Evolutionary conservation across 2,329 filamentous ascomycete species (phyloP), one percentile per base, ranked within the genome.

Genomic region (Fusarium dlaminii): DNA sequence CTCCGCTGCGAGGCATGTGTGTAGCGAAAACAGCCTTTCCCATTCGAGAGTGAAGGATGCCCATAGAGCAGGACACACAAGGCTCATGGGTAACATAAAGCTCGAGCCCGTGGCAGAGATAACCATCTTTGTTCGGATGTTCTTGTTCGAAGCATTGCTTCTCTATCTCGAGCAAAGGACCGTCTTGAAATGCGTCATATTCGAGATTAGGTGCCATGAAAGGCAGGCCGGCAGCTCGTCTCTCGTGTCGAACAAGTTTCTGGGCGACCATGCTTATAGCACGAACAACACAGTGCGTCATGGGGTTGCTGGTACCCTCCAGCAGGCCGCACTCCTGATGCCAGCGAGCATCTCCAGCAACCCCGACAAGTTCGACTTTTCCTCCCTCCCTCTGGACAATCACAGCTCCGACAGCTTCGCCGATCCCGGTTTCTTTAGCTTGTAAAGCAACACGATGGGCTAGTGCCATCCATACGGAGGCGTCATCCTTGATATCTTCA

Each of bases 21-120:
- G 91, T 88, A 72, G 90, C 90, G 83, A 98, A 97, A 43, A 97
- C 88, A 58, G 95, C 93, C 60, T 93, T 91, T 49, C 94, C 92
- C 87, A 99, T 98, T 57, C 96, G 90, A 14, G 96, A 98, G 81
- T 98, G 95, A 29, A 98, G 87, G 76, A 98, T 93, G 3, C 94
- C 96, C 96, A 98, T 98, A 40, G 93, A 94, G 83, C 96, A 99
- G 90, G 97, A 97, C 68, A 97, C 90, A 81, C 96, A 99, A 10
- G 96, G 96, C 83, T 99, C 96, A 80, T 98, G 95, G 5, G 95
- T 98, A 69, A 97, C 87, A 84, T 98, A 98, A 64, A 99, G 89
- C 82, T 98, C 96, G 36, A 99, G 88, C 62, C 94, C 94, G 75
- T 97, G 94, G 83, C 96, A 98, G 27, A 99, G 90, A 81, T 99